phyloP scores from a whole-genome alignment of 2,329 filamentous ascomycete species.

The Ascochyta lentis region DNA sequence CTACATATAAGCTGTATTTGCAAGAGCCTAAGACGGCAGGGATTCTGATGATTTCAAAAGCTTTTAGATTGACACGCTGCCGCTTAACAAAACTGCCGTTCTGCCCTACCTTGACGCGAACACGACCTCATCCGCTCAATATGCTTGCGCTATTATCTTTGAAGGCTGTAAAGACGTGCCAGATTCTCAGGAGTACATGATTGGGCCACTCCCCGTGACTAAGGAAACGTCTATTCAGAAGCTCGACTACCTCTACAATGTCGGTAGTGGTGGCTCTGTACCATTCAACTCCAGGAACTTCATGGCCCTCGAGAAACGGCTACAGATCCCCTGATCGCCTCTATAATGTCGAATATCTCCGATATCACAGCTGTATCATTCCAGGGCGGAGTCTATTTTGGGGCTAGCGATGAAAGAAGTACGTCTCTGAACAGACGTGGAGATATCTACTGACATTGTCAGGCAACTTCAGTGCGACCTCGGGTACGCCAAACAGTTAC shows the following conservation, averaged over 20 bases:
- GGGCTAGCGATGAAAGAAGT: constrained; percentile 12
- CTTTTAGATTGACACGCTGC: constrained; percentile 57
- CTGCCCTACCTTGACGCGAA: constrained; percentile 54
- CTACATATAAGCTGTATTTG: constrained; percentile 38
- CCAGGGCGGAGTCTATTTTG: constrained; percentile 37
- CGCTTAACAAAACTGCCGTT: constrained; percentile 57
- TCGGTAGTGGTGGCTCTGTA: constrained; percentile 44
- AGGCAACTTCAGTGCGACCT: constrained; percentile 32
- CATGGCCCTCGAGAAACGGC: constrained; percentile 29
- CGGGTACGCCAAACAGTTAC: constrained; percentile 44
- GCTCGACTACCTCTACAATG: constrained; percentile 42
- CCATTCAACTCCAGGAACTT: constrained; percentile 39
- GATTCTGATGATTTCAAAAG: neutral
- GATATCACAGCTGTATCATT: constrained; percentile 55
- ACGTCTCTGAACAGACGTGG: neutral
- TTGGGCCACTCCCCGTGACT: constrained; percentile 55
- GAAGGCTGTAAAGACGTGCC: constrained; percentile 53
- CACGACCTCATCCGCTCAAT: constrained; percentile 48
- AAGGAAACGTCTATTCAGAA: constrained; percentile 35
- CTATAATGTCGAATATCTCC: constrained; percentile 54
- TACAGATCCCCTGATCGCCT: constrained; percentile 47
- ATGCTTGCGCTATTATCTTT: constrained; percentile 57
- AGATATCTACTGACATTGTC: neutral
- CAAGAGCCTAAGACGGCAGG: neutral
- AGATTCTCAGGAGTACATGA: constrained; percentile 57